A percentile compares a stretch with the other conserved stretches of the same genome.
Evolutionary conservation across 345 rosid species (phyloP).

Genomic region (sweet orange (Citrus sinensis)): DNA sequence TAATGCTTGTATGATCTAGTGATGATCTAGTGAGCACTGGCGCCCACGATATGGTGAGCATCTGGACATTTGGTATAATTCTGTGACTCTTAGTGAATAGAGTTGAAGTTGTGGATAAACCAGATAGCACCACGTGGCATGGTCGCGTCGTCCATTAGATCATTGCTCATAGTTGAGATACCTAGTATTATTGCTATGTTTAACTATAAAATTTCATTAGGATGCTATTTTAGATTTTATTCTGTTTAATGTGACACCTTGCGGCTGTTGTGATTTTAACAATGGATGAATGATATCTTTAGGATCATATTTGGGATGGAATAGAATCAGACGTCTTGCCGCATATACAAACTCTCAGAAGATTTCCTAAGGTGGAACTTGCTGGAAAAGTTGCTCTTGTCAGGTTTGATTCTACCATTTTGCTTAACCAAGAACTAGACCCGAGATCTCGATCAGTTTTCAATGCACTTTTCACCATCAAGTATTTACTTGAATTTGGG

Average conservation of each 20-base stretch:
- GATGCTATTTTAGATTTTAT: neutral
- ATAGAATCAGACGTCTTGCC: constrained; percentile 43
- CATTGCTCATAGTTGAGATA: too few relatives aligned
- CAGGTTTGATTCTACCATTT: constrained; percentile 53
- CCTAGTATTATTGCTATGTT: too few relatives aligned
- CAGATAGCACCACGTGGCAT: too few relatives aligned
- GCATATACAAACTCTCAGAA: constrained; percentile 49
- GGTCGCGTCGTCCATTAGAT: too few relatives aligned
- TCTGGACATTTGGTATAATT: too few relatives aligned
- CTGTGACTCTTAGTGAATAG: too few relatives aligned
- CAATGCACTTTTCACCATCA: constrained; percentile 41
- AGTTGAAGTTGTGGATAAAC: too few relatives aligned
- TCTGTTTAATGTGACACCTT: too few relatives aligned
- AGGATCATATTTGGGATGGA: constrained; percentile 31
- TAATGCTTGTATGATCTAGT: too few relatives aligned
- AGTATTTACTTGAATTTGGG: constrained; percentile 43
- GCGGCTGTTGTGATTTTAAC: constrained; percentile 4
- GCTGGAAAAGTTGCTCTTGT: constrained; percentile 60
- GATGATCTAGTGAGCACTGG: too few relatives aligned
- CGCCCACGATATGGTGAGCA: too few relatives aligned
- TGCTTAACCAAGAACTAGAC: constrained; percentile 39
- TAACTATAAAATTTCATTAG: neutral
- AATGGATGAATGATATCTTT: constrained; percentile 5
- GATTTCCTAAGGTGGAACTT: constrained; percentile 50
- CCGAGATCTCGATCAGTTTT: constrained; percentile 29